Evolutionary conservation across 1,284 basidiomycete genomes (phyloP).

Genomic region (Cutaneotrichosporon spelunceum): DNA sequence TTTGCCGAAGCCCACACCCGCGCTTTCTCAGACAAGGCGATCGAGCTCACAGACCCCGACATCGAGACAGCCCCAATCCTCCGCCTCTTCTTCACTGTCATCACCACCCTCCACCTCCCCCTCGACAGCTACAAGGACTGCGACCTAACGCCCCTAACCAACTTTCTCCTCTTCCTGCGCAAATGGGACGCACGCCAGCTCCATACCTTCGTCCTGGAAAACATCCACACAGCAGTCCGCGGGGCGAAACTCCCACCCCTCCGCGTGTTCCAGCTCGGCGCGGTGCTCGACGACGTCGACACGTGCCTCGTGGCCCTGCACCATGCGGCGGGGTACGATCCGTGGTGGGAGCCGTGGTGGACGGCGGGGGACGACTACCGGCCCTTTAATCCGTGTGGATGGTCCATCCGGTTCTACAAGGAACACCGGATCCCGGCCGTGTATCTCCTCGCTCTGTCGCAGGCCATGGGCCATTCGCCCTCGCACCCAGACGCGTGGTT

Average conservation of each 20-base stretch:
- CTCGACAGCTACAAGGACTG: background rate
- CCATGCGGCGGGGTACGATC: background rate
- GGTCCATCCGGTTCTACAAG: background rate
- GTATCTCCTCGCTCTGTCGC: background rate
- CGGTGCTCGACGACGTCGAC: background rate
- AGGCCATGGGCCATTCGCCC: background rate
- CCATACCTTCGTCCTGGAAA: background rate
- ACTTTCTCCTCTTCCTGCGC: constrained; percentile 5
- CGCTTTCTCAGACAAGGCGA: background rate
- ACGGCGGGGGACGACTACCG: background rate
- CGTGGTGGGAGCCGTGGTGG: background rate
- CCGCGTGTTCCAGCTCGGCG: background rate
- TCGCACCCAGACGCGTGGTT: background rate
- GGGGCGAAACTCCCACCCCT: background rate
- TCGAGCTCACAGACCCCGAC: background rate
- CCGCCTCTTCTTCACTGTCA: background rate
- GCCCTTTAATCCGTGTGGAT: background rate
- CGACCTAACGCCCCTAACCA: background rate
- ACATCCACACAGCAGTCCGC: background rate
- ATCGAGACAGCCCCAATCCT: constrained; percentile 2
- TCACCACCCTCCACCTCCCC: background rate
- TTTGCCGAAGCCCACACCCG: background rate
- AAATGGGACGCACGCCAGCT: background rate
- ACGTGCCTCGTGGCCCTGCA: background rate
- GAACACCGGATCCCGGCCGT: background rate